Percentiles rank a stretch among this genome's conserved stretches.
Conservation (phyloP, 352 stramenopile species). For the Pythium plurisporium region DNA sequence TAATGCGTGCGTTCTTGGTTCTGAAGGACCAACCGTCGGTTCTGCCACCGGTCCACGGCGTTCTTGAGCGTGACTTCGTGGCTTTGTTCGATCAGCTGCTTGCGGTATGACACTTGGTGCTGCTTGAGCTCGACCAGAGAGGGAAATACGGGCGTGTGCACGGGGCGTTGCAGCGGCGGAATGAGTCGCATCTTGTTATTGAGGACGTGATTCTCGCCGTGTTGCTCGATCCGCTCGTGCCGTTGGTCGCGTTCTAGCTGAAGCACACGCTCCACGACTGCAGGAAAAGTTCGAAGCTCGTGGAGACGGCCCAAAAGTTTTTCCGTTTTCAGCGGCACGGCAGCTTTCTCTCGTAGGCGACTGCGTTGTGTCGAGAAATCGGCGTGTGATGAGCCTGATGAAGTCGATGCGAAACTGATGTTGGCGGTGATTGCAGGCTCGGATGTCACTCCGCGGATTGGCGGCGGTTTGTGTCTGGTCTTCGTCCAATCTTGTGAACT, state of each 20-base stretch:
- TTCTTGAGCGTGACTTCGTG: slow-evolving; percentile 34
- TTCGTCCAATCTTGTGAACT: too few relatives aligned
- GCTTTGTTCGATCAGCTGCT: slow-evolving; percentile 42
- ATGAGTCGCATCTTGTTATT: slow-evolving; percentile 41
- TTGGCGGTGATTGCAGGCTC: too few relatives aligned
- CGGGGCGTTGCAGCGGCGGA: slow-evolving; percentile 37
- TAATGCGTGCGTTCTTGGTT: slow-evolving; percentile 31
- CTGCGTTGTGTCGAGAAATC: slow-evolving; percentile 13
- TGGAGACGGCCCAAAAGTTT: slow-evolving; percentile 52
- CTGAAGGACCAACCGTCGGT: slow-evolving; percentile 30
- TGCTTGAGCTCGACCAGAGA: slow-evolving; percentile 49
- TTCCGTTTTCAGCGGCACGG: slow-evolving; percentile 41
- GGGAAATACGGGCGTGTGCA: slow-evolving; percentile 50
- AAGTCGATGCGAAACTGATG: too few relatives aligned
- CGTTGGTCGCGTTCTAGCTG: slow-evolving; percentile 2
- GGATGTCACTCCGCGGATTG: too few relatives aligned
- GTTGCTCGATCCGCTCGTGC: slow-evolving; percentile 14
- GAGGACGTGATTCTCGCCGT: slow-evolving; percentile 47
- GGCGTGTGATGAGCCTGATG: background rate
- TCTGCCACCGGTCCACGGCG: slow-evolving; percentile 53
- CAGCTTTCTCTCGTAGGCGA: slow-evolving; percentile 41
- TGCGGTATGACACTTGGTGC: slow-evolving; percentile 41
- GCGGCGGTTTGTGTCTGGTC: too few relatives aligned
- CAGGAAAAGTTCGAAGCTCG: slow-evolving; percentile 48
- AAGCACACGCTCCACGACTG: slow-evolving; percentile 48